Evolutionary conservation across 345 rosid genomes (phyloP), one percentile per base, ranked within the genome.

Genomic region (Eutrema yunnanense): DNA sequence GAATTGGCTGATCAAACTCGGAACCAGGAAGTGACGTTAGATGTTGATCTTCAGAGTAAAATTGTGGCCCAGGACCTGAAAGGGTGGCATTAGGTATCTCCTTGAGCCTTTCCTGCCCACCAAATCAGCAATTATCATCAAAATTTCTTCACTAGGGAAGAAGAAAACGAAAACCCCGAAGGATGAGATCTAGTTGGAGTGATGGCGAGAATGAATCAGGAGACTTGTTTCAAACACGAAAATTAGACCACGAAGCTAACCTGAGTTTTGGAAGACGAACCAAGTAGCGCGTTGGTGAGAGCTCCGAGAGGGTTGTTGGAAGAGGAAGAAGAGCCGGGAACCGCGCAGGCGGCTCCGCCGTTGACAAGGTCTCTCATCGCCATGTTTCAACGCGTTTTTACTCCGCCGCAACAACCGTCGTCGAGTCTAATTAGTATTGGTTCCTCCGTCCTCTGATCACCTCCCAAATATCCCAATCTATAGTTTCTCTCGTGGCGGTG

Each of bases 261-360:
- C 99, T 88, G 96, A 38, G 86, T 86, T 79, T 92, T 92, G 70
- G 97, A 92, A 63, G 99, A 92, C 3, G 99, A 87, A 69, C 96
- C 96, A 33, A 90, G 80, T 33, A 95, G 81, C 55, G 90, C 86
- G 88, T 92, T 95, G 79, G 99, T 92, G 40, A 95, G 89, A 74
- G 98, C 88, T 14, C 98, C 97, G 13, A 95, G 78, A 41, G 99
- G 99, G 64, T 95, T 95, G 16, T 95, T 95, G 16, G 98, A 83
- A 19, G 97, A 87, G 70, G 93, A 86, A 62, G 99, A 92, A 9
- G 96, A 87, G 27, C 97, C 98, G 0, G 98, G 96, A 74, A 88
- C 96, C 0, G 96, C 92, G 33, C 99, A 95, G 13, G 96, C 96
- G 36, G 99, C 98, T 57, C 97, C 99, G 42, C 99, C 98, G 2